These are phyloP conservation scores for Boletus edulis DNA, from an alignment of 768 basidiomycete species.

Conservation along the genomic window DNA sequence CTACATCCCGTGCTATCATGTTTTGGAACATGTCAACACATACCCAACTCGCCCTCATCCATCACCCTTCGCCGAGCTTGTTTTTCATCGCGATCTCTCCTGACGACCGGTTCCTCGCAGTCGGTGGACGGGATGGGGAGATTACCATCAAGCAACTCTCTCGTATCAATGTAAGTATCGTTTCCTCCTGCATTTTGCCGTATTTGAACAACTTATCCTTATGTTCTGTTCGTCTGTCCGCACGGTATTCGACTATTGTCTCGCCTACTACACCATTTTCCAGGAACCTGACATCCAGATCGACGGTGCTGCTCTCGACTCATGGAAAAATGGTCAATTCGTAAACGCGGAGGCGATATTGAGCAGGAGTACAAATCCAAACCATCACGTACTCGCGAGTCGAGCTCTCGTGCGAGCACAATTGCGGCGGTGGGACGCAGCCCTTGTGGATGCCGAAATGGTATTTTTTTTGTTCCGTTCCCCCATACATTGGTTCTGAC, in stretches of 20 bases:
- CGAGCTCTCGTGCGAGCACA: neutral
- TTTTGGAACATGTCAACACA: neutral
- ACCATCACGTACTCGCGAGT: neutral
- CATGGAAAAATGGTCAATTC: neutral
- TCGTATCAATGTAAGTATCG: neutral
- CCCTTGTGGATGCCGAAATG: neutral
- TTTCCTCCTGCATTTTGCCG: neutral
- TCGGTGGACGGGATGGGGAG: neutral
- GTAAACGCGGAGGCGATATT: neutral
- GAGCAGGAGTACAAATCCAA: neutral
- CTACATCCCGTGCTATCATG: neutral
- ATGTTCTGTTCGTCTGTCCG: neutral
- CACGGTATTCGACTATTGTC: neutral
- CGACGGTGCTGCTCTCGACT: neutral
- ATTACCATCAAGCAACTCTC: neutral
- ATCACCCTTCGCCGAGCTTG: neutral
- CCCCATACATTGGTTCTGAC: neutral
- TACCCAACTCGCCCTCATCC: neutral
- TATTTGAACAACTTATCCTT: neutral
- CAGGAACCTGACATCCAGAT: neutral
- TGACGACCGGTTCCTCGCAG: neutral
- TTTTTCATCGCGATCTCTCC: neutral
- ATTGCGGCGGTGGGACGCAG: neutral
- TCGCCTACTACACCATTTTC: neutral
- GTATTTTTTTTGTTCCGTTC: neutral